Percentiles rank a stretch among this genome's conserved stretches.
Evolutionary conservation across 805 yeast genomes (phyloP).

Genomic region (Lachancea fermentati): DNA sequence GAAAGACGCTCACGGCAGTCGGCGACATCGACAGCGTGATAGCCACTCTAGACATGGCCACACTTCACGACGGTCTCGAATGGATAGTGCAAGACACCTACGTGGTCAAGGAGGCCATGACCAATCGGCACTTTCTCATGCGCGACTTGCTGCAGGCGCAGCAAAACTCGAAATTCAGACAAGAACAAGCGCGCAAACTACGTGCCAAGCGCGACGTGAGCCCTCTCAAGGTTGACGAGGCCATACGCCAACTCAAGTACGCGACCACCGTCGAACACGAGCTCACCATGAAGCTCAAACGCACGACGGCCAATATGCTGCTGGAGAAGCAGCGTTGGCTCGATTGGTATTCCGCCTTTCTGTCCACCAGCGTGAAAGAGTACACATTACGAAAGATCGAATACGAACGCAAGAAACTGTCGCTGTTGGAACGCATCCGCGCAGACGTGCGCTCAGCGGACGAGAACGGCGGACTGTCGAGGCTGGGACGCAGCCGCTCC

Average conservation of each 20-base stretch:
- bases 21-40: constrained; percentile 75
- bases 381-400: constrained; percentile 71
- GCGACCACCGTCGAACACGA: constrained; percentile 74
- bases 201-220: constrained; percentile 70
- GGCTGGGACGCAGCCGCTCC: constrained; percentile 54
- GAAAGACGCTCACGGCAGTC: constrained; percentile 58
- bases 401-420: constrained; percentile 75
- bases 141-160: constrained; percentile 81
- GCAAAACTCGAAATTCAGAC: constrained; percentile 61
- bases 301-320: constrained; percentile 82
- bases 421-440: constrained; percentile 65
- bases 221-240: constrained; percentile 87
- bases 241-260: constrained; percentile 69
- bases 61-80: constrained; percentile 69
- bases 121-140: constrained; percentile 89
- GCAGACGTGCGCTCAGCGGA: constrained; percentile 71
- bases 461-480: constrained; percentile 70
- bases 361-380: constrained; percentile 49
- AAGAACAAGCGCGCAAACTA: constrained; percentile 62
- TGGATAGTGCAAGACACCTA: constrained; percentile 69
- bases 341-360: constrained; percentile 48
- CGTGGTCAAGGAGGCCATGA: constrained; percentile 84
- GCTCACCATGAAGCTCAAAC: constrained; percentile 66
- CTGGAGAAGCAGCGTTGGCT: constrained; percentile 54
- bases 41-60: constrained; percentile 65